Evolutionary conservation across 1,139 yeast genomes (phyloP).

Genomic region (Hyphopichia pseudoburtonii): DNA sequence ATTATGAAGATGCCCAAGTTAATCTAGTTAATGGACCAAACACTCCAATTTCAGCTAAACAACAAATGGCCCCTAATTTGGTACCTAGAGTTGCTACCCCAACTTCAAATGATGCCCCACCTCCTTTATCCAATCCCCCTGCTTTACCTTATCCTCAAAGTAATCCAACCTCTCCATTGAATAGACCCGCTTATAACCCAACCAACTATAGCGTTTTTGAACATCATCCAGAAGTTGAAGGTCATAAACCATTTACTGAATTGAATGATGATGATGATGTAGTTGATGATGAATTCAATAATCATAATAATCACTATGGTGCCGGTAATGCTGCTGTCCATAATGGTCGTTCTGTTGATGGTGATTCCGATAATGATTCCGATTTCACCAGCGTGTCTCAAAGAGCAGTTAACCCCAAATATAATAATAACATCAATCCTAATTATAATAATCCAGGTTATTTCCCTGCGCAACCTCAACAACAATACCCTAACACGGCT

Average conservation of each 20-base stretch:
- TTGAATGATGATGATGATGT: slow-evolving; percentile 33
- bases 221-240: slow-evolving; percentile 48
- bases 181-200: slow-evolving; percentile 19
- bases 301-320: slow-evolving; percentile 20
- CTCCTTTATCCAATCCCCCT: slow-evolving; percentile 14
- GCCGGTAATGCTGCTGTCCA: slow-evolving; percentile 3
- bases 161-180: slow-evolving; percentile 11
- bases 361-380: slow-evolving; percentile 47
- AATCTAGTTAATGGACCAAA: slow-evolving; percentile 31
- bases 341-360: slow-evolving; percentile 15
- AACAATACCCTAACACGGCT: slow-evolving; percentile 7
- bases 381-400: slow-evolving; percentile 81
- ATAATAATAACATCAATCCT: slow-evolving; percentile 10
- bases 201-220: slow-evolving; percentile 35
- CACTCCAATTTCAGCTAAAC: slow-evolving; percentile 29
- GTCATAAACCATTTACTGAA: slow-evolving; percentile 50
- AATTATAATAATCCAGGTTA: slow-evolving; percentile 4
- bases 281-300: slow-evolving; percentile 28
- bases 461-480: slow-evolving; percentile 6
- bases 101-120: slow-evolving; percentile 25
- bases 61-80: slow-evolving; percentile 34
- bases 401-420: slow-evolving; percentile 65
- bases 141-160: slow-evolving; percentile 23
- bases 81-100: slow-evolving; percentile 32
- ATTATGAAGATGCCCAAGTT: slow-evolving; percentile 21